These are phyloP conservation scores for Trichoderma afroharzianum DNA, from an alignment of 2,329 filamentous ascomycete species.

Conservation along the genomic window DNA sequence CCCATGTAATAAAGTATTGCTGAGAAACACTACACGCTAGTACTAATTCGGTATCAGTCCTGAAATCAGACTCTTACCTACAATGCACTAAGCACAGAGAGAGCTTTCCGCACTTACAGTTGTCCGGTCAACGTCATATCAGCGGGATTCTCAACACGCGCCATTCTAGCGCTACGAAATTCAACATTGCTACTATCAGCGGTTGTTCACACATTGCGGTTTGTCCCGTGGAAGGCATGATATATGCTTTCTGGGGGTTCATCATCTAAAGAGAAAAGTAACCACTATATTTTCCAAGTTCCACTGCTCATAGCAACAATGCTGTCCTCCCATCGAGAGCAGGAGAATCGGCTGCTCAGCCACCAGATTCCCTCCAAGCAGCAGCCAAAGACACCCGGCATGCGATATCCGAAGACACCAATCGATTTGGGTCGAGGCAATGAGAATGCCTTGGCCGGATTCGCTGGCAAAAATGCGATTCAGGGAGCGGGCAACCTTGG, in stretches of 20 bases:
- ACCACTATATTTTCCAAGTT: too few species aligned
- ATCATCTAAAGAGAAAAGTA: neutral
- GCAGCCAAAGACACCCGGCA: slow-evolving; percentile 78
- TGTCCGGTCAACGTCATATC: neutral
- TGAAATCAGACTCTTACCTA: neutral
- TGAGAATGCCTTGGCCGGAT: slow-evolving; percentile 63
- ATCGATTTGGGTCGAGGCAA: slow-evolving; percentile 75
- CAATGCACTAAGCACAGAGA: neutral
- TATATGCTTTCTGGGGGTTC: neutral
- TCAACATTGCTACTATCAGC: neutral
- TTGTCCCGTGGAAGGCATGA: neutral
- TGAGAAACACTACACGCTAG: neutral
- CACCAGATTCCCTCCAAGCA: slow-evolving; percentile 72
- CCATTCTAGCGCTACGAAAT: neutral
- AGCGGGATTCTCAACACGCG: neutral
- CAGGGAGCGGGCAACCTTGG: slow-evolving; percentile 56
- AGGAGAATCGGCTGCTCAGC: slow-evolving; percentile 80
- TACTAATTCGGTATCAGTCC: neutral
- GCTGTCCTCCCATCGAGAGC: slow-evolving; percentile 75
- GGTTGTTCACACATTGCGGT: neutral
- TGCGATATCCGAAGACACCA: slow-evolving; percentile 76
- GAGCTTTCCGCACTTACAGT: neutral
- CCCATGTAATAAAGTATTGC: neutral
- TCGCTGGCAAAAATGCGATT: slow-evolving; percentile 41
- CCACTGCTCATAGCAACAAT: slow-evolving; percentile 42